Base-by-base conservation (phyloP, 495 filamentous ascomycete genomes). In the Staphylotrichum longicolle region DNA sequence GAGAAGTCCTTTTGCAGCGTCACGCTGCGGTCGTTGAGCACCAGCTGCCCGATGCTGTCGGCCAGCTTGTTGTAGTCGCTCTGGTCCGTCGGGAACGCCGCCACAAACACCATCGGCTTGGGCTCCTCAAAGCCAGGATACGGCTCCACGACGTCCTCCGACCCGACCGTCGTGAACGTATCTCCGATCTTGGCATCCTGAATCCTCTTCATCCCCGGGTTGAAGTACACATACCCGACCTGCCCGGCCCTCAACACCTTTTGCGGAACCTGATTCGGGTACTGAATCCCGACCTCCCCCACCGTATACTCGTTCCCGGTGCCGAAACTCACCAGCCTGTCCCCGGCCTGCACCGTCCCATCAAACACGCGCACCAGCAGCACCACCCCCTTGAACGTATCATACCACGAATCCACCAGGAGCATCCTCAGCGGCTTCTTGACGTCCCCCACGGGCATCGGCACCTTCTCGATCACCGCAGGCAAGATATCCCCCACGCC, bases 51-150 rank as follows among this genome's bases (percentile, higher is more conserved):
- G 69, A 98, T 96, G 68, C 91, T 96, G 71, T 98, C 94, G 63
- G 95, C 91, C 10, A 98, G 77, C 69, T 93, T 90, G 61, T 81
- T 82, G 68, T 96, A 93, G 72, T 94, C 88, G 69, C 85, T 78
- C 61, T 95, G 91, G 72, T 98, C 93, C 0, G 90, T 87, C 1
- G 94, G 94, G 65, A 95, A 98, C 1, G 95, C 94, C 5, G 93
- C 92, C 10, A 98, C 94, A 69, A 98, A 98, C 30, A 97, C 94
- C 94, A 98, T 98, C 3, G 93, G 87, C 74, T 98, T 96, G 7
- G 94, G 94, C 70, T 98, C 95, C 74, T 96, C 94, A 63, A 98
- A 98, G 1, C 94, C 95, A 0, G 91, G 91, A 58, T 92, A 85
- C 20, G 89, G 86, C 70, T 91, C 82, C 2, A 98, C 92, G 2